phyloP scores from a whole-genome alignment of 2,329 filamentous ascomycete species.

The Talaromyces sp. region DNA sequence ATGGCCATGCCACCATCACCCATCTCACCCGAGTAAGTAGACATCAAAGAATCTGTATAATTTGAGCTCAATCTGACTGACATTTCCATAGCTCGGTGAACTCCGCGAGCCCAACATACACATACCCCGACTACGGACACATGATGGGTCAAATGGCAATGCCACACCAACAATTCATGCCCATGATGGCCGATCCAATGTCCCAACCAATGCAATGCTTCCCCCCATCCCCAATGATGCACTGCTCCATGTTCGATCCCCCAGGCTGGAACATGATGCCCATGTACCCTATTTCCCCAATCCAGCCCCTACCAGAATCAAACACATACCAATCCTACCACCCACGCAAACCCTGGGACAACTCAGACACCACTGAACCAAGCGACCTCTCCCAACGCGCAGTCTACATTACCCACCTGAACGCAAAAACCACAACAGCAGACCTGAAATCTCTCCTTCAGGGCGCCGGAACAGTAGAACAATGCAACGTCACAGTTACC shows the following conservation, averaged over 20 bases:
- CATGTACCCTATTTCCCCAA: conserved; percentile 30
- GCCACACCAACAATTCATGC: conserved; percentile 27
- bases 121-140: conserved; percentile 30
- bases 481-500: conserved; percentile 35
- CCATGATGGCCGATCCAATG: conserved; percentile 31
- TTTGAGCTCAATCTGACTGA: background rate
- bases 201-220: conserved; percentile 26
- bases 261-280: conserved; percentile 31
- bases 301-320: conserved; percentile 20
- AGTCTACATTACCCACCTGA: conserved; percentile 34
- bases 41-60: background rate
- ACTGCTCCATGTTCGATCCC: conserved; percentile 32
- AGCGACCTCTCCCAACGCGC: conserved; percentile 20
- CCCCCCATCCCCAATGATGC: conserved; percentile 34
- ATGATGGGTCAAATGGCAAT: conserved; percentile 29
- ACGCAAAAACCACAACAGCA: conserved; percentile 28
- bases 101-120: conserved; percentile 24
- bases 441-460: conserved; percentile 35
- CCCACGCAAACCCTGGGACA: conserved; percentile 5
- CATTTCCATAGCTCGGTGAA: conserved; percentile 18
- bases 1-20: conserved; percentile 37
- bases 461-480: conserved; percentile 32
- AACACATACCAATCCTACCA: conserved; percentile 9
- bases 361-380: conserved; percentile 4
- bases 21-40: conserved; percentile 40